phyloP scores from a whole-genome alignment of 2,329 filamentous ascomycete species.

The Didymella pomorum region DNA sequence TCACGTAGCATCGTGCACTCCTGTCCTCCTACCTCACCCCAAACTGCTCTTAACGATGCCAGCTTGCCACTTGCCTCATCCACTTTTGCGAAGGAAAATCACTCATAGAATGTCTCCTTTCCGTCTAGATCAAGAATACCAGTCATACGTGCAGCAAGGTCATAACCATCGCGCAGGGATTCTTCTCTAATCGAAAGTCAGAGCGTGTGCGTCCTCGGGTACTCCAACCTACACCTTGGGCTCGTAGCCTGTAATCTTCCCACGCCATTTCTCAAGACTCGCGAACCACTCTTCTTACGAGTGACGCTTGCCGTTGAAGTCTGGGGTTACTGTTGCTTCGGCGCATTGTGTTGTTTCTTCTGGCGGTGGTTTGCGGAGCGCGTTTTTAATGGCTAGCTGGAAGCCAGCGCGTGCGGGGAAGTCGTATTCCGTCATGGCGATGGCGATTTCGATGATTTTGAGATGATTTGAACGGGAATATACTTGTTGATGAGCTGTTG shows the following conservation, averaged over 20 bases:
- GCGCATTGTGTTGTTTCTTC: not conserved
- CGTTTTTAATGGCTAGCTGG: not conserved
- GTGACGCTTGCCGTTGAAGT: constrained; percentile 1
- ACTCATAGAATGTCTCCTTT: not conserved
- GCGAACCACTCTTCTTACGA: not conserved
- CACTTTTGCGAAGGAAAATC: not conserved
- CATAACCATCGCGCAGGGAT: not conserved
- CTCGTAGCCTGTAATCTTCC: constrained; percentile 1
- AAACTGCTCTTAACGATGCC: not conserved
- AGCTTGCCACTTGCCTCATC: not conserved
- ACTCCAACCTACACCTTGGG: not conserved
- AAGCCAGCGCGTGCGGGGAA: not conserved
- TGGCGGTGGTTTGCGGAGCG: not conserved
- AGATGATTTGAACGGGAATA: not conserved
- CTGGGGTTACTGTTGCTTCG: not conserved
- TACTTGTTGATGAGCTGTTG: not conserved
- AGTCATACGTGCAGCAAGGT: constrained; percentile 1
- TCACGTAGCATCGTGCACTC: not conserved
- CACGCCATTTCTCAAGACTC: not conserved
- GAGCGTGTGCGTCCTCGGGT: too few relatives aligned
- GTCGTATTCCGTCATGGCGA: not conserved
- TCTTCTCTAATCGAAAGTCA: not conserved
- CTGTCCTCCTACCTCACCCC: not conserved
- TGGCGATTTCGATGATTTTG: not conserved
- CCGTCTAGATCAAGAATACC: not conserved